These are phyloP conservation scores for Gossypium turneri DNA, from an alignment of 345 rosid genomes.

Conservation along the genomic window DNA sequence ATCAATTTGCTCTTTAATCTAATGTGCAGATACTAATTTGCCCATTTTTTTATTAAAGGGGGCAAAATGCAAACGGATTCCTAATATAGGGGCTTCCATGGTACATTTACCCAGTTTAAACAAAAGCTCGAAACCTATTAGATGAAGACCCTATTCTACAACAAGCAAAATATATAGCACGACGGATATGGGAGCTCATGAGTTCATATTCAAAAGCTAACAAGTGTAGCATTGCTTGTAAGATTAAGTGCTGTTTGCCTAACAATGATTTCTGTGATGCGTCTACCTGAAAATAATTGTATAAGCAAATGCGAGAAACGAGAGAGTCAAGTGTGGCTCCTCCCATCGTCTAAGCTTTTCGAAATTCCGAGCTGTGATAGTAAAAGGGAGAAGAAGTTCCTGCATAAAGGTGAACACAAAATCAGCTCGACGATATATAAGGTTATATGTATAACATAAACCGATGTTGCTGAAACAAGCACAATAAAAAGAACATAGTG, in stretches of 20 bases:
- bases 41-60: too few relatives aligned
- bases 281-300: conserved; percentile 74
- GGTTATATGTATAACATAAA: not conserved
- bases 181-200: not conserved
- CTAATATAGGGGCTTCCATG: too few relatives aligned
- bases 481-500: conserved; percentile 6
- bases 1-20: too few relatives aligned
- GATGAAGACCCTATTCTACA: too few relatives aligned
- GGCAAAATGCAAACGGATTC: too few relatives aligned
- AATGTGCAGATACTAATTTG: too few relatives aligned
- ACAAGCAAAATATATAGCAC: not conserved
- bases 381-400: conserved; percentile 86
- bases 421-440: conserved; percentile 4
- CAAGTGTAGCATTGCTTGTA: not conserved
- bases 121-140: too few relatives aligned
- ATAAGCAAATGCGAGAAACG: conserved; percentile 67
- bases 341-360: conserved; percentile 84
- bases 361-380: conserved; percentile 49
- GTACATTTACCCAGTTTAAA: too few relatives aligned
- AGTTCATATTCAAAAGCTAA: conserved; percentile 1
- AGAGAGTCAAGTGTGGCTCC: conserved; percentile 73
- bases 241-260: not conserved
- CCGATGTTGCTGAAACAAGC: not conserved
- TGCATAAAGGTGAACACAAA: conserved; percentile 24
- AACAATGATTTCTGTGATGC: conserved; percentile 5